phyloP scores from a whole-genome alignment of 2,329 filamentous ascomycete species.

The Fusarium newnesense region DNA sequence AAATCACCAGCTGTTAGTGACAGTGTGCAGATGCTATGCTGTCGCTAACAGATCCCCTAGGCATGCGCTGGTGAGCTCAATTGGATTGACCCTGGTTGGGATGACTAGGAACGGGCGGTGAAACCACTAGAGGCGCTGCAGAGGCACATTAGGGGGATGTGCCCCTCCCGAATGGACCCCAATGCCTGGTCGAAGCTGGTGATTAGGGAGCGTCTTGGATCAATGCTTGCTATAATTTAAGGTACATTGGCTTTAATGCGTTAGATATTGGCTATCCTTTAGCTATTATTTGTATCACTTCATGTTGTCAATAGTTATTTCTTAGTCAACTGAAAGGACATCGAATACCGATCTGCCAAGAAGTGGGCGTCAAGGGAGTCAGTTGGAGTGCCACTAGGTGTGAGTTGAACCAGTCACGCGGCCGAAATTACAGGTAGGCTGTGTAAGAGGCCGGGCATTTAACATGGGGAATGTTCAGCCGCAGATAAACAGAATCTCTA shows the following conservation, averaged over 20 bases:
- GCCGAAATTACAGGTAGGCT: constrained; percentile 17
- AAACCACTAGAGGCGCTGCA: constrained; percentile 31
- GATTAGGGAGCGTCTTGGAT: background rate
- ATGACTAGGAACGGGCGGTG: constrained; percentile 33
- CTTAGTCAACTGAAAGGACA: background rate
- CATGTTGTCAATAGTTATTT: background rate
- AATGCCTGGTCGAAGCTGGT: constrained; percentile 10
- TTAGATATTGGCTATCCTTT: background rate
- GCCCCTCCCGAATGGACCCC: constrained; percentile 32
- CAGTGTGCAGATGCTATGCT: background rate
- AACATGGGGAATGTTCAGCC: constrained; percentile 1
- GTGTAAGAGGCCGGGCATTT: constrained; percentile 11
- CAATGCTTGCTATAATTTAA: constrained; percentile 16
- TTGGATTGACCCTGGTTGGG: constrained; percentile 21
- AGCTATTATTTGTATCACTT: background rate
- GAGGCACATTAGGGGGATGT: constrained; percentile 29
- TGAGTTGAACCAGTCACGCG: constrained; percentile 16
- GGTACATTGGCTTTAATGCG: background rate
- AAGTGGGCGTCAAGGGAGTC: constrained; percentile 15
- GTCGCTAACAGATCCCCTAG: constrained; percentile 20
- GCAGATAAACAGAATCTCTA: background rate
- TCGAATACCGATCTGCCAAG: constrained; percentile 21
- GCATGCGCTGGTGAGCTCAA: constrained; percentile 4
- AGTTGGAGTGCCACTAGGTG: constrained; percentile 22
- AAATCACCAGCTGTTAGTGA: constrained; percentile 27